phyloP scores from a whole-genome alignment of 176 grass and related monocot species.

The Triticum timopheevii region DNA sequence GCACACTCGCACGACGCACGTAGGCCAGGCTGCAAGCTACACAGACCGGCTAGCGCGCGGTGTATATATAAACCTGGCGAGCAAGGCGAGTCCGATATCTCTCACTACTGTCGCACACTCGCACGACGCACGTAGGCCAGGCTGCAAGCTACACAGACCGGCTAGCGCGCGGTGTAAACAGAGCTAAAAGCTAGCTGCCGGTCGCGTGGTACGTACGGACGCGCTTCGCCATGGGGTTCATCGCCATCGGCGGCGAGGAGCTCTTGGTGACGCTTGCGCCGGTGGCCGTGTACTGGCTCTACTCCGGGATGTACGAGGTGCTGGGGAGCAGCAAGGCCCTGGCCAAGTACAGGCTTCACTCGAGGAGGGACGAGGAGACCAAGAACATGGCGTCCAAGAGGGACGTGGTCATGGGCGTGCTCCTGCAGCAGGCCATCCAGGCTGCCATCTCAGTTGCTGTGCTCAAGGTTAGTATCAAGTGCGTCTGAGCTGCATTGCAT shows the following conservation, averaged over 20 bases:
- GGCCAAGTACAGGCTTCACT: slow-evolving; percentile 74
- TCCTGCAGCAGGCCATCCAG: slow-evolving; percentile 79
- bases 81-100: not conserved
- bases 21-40: not conserved
- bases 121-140: not conserved
- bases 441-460: slow-evolving; percentile 43
- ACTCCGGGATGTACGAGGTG: slow-evolving; percentile 69
- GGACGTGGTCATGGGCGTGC: slow-evolving; percentile 61
- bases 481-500: not conserved
- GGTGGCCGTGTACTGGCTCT: slow-evolving; percentile 65
- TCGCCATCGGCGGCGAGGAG: slow-evolving; percentile 32
- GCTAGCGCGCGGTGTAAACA: not conserved
- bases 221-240: not conserved
- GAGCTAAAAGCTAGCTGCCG: not conserved
- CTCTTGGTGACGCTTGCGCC: slow-evolving; percentile 46
- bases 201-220: not conserved
- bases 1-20: too few species aligned
- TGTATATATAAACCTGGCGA: not conserved
- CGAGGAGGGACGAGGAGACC: slow-evolving; percentile 57
- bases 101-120: not conserved
- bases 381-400: slow-evolving; percentile 70
- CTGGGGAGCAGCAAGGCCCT: slow-evolving; percentile 25
- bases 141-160: not conserved
- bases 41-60: not conserved
- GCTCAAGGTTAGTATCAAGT: slow-evolving; percentile 41